Percentiles rank a stretch among this genome's conserved stretches.
phyloP scores from a whole-genome alignment of 371 early-diverging fungal genomes.

The Mortierella sp. region DNA sequence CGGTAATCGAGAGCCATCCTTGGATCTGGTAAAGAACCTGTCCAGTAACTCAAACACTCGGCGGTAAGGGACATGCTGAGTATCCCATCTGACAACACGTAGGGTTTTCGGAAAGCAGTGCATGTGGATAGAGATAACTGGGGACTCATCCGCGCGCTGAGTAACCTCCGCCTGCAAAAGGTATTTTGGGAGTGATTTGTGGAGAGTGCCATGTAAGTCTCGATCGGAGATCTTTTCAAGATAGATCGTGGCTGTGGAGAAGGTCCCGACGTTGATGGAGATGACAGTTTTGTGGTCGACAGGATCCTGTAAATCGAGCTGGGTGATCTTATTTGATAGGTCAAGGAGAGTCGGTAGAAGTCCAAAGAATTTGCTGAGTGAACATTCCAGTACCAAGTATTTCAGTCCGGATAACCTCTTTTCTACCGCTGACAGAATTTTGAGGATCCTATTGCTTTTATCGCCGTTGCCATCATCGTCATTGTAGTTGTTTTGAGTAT shows the following conservation, averaged over 20 bases:
- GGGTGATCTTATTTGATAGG: neutral
- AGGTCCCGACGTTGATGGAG: neutral
- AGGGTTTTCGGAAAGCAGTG: too few species aligned
- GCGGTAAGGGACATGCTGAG: too few species aligned
- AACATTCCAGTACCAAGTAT: neutral
- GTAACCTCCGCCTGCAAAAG: too few species aligned
- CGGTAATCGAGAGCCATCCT: too few species aligned
- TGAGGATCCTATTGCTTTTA: neutral
- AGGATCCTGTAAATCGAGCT: neutral
- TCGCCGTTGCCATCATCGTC: neutral
- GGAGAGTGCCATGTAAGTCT: neutral
- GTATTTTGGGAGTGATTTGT: too few species aligned
- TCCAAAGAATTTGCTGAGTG: neutral
- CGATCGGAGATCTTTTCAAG: neutral
- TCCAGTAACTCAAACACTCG: too few species aligned
- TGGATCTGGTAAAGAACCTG: too few species aligned
- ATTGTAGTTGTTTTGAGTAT: neutral
- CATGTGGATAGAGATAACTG: too few species aligned
- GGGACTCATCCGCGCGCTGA: too few species aligned
- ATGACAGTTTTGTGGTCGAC: neutral
- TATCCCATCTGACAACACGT: too few species aligned
- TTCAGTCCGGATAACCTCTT: neutral
- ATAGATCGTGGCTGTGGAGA: neutral
- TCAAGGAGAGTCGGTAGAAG: neutral
- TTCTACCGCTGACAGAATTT: neutral